These are phyloP conservation scores for Arctium lappa DNA, from an alignment of 129 eudicot genomes.

Conservation along the genomic window DNA sequence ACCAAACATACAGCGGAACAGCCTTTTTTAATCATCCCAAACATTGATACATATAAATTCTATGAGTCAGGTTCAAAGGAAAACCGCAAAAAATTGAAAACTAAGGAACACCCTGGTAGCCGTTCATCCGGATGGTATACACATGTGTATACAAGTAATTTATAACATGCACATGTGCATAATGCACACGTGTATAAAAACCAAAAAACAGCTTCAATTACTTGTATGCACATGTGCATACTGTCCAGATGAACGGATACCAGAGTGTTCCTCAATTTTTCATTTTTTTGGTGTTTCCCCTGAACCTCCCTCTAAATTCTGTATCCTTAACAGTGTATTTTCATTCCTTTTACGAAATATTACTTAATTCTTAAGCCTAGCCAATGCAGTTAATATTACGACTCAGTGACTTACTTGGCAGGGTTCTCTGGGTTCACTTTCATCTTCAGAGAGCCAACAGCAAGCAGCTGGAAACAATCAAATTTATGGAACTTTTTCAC, in stretches of 20 bases:
- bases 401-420: conserved; percentile 14
- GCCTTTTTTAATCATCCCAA: not conserved
- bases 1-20: not conserved
- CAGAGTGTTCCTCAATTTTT: too few species aligned
- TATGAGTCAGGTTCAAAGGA: not conserved
- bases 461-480: conserved; percentile 58
- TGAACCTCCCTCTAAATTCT: not conserved
- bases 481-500: conserved; percentile 41
- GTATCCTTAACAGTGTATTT: not conserved
- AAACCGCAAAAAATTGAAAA: not conserved
- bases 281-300: too few species aligned
- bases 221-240: too few species aligned
- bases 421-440: conserved; percentile 72
- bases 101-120: too few species aligned
- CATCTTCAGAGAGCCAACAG: conserved; percentile 65
- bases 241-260: too few species aligned
- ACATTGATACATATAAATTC: not conserved
- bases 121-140: not conserved
- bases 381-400: not conserved
- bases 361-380: not conserved
- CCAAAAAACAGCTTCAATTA: too few species aligned
- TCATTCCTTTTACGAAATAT: not conserved
- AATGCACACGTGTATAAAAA: too few species aligned
- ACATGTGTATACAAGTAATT: not conserved
- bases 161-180: too few species aligned